Evolutionary conservation across 225 moss, liverwort and hornwort species (phyloP).

Genomic region (Physcomitrium patens): DNA sequence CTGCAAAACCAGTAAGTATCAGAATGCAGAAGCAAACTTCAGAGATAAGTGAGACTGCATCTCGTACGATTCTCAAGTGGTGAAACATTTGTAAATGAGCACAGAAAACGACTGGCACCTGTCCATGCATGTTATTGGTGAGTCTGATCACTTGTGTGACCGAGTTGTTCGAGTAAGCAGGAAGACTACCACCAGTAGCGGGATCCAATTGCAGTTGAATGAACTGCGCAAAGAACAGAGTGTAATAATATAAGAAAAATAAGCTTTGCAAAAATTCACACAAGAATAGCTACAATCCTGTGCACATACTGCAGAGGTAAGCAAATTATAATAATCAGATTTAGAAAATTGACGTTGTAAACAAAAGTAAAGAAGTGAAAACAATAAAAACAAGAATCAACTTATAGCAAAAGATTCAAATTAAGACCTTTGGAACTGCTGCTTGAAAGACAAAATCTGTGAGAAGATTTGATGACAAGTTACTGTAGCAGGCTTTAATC

Average conservation of each 20-base stretch:
- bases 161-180: conserved; percentile 53
- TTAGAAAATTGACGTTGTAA: neutral
- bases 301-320: neutral
- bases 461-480: conserved; percentile 58
- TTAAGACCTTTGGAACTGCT: conserved; percentile 71
- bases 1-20: conserved; percentile 41
- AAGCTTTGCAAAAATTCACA: no score
- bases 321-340: neutral
- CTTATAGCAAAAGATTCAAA: conserved; percentile 7
- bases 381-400: neutral
- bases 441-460: conserved; percentile 80
- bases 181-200: conserved; percentile 65
- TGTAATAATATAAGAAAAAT: neutral
- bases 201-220: conserved; percentile 81
- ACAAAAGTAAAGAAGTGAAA: neutral
- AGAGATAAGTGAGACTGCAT: neutral
- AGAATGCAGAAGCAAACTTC: neutral
- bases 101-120: conserved; percentile 42
- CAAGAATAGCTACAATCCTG: neutral
- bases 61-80: neutral
- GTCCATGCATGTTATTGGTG: conserved; percentile 74
- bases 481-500: conserved; percentile 65
- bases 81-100: neutral
- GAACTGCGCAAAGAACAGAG: conserved; percentile 41
- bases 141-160: conserved; percentile 72